Base-by-base conservation (phyloP, 345 rosid genomes). In the Gossypium sturtianum region DNA sequence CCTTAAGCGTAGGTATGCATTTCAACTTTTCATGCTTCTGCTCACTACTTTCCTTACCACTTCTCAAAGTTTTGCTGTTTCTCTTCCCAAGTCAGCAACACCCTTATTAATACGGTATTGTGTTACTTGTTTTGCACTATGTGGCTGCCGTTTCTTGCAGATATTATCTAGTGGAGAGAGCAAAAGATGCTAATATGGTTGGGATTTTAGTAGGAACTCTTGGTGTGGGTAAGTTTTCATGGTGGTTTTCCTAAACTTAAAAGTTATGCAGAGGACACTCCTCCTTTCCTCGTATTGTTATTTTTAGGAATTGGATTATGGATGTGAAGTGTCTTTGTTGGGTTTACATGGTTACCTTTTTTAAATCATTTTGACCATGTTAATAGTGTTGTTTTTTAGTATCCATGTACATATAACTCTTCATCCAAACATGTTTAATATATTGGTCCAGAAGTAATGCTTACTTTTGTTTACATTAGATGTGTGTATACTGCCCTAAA, bases 121-220 rank as follows among this genome's bases (percentile, higher is more conserved):
- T 53, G 49, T 65, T 70, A 65, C 25, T 64, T 65, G 48, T 76
- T 12, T 47, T 48, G 69, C 51, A 15, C 23, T 3, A 41, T 57
- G 57, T 22, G 60, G 45, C 12, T 34, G 17, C 22, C 51, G 59
- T 64, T 61, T 83, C 74, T 61, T 87, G 78, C 87, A 94, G 98
- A 83, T 94, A 92, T 83, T 94, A 83, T 83, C 81, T 94, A 48
- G 97, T 94, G 82, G 98, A 94, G 86, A 94, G 89, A 82, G 98
- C 98, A 76, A 94, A 90, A 77, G 98, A 94, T 89, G 95, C 97
- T 44, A 89, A 89, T 80, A 88, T 94, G 66, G 80, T 94, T 68
- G 98, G 98, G 74, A 88, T 94, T 76, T 83, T 94, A 84, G 98
- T 92, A 59, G 98, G 98, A 67, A 92, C 98, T 48, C 98, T 94